Conservation (phyloP, 306 rosid genomes). For the Sicyos edulis region DNA sequence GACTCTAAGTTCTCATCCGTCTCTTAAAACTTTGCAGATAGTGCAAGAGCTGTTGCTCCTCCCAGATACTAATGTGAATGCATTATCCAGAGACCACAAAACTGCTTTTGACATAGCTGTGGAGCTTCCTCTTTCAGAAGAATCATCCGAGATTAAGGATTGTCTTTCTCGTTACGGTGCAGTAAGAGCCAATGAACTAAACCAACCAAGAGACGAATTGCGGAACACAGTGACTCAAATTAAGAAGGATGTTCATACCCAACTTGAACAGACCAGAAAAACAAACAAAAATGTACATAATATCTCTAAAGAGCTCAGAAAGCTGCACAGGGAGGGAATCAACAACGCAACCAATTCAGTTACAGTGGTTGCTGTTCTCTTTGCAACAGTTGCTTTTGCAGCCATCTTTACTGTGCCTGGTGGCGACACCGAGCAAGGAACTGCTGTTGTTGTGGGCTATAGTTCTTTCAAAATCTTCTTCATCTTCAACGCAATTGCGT, state of each 20-base stretch:
- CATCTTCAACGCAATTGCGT: constrained; percentile 80
- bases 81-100: constrained; percentile 87
- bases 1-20: background rate
- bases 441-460: constrained; percentile 54
- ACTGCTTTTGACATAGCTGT: constrained; percentile 96
- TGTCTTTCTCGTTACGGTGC: constrained; percentile 61
- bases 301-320: constrained; percentile 93
- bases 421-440: constrained; percentile 54
- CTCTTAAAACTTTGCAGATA: constrained; percentile 53
- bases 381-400: constrained; percentile 96
- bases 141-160: constrained; percentile 64
- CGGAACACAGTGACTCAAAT: constrained; percentile 95
- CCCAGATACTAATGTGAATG: constrained; percentile 90
- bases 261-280: constrained; percentile 90
- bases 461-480: constrained; percentile 79
- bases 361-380: constrained; percentile 97
- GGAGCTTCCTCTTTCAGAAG: constrained; percentile 82
- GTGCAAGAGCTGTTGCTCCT: constrained; percentile 69
- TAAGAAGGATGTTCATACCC: constrained; percentile 91
- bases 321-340: constrained; percentile 97
- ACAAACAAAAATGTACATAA: constrained; percentile 92
- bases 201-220: constrained; percentile 96
- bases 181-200: constrained; percentile 89
- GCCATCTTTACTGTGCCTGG: constrained; percentile 96
- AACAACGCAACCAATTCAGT: constrained; percentile 95